Percentiles rank a stretch among this genome's conserved stretches.
Evolutionary conservation across 2,329 filamentous ascomycete genomes (phyloP).

Genomic region (Aureobasidium sp.): DNA sequence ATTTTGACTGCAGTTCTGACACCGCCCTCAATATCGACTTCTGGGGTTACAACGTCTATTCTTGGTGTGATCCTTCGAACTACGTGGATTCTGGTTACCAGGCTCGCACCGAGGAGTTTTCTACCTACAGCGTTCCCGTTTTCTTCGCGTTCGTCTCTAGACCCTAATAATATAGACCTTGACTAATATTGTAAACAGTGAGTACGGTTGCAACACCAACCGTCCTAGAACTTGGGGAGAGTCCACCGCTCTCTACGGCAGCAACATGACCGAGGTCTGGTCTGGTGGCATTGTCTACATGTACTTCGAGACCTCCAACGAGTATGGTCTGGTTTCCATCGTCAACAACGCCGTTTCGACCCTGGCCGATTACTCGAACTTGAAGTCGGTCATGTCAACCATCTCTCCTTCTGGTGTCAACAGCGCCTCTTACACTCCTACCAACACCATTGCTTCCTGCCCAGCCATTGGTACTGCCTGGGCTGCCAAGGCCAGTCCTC

Average conservation of each 20-base stretch:
- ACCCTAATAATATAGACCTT: no score
- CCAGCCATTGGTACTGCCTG: conserved; percentile 59
- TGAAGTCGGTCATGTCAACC: conserved; percentile 58
- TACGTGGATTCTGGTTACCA: conserved; percentile 73
- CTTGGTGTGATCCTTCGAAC: conserved; percentile 86
- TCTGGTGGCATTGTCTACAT: conserved; percentile 98
- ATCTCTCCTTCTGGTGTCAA: conserved; percentile 60
- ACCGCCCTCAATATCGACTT: conserved; percentile 71
- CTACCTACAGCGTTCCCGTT: conserved; percentile 80
- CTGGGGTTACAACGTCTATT: conserved; percentile 99
- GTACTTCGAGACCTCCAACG: conserved; percentile 88
- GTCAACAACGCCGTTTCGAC: conserved; percentile 54
- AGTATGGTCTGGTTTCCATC: conserved; percentile 73
- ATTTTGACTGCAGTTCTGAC: conserved; percentile 80
- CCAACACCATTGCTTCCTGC: conserved; percentile 65
- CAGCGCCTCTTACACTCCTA: conserved; percentile 62
- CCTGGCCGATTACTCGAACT: conserved; percentile 63
- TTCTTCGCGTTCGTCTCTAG: conserved; percentile 60
- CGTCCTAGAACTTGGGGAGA: conserved; percentile 75
- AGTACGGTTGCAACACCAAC: conserved; percentile 87
- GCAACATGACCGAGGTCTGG: conserved; percentile 78
- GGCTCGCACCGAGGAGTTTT: conserved; percentile 77
- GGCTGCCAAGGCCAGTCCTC: conserved; percentile 56
- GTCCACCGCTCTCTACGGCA: conserved; percentile 70
- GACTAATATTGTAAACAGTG: conserved; percentile 29